Base-by-base conservation (phyloP, 306 rosid genomes). In the Aeschynomene evenia region DNA sequence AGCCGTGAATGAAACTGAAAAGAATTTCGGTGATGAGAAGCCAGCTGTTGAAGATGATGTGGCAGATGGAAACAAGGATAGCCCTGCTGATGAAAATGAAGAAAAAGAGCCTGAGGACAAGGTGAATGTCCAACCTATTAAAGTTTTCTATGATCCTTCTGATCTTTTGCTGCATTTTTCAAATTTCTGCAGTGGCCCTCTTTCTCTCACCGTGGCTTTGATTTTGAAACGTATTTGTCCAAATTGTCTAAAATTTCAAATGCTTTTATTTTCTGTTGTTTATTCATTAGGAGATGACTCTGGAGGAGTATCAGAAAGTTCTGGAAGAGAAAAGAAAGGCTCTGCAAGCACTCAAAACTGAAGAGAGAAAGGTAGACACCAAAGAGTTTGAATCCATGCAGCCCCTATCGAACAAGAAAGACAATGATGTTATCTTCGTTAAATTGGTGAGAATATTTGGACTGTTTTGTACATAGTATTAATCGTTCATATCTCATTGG, bases 281-380 rank as follows among this genome's bases (percentile, higher is more conserved):
- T 10, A 13, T 55, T 14, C 53, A 15, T 58, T 67, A 95, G 99
- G 99, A 95, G 73, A 91, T 95, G 99, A 95, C 99, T 54, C 68
- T 95, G 63, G 97, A 85, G 77, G 97, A 95, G 71, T 95, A 91
- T 21, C 81, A 95, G 84, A 95, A 95, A 85, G 66, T 95, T 16
- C 81, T 74, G 45, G 99, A 95, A 80, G 99, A 87, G 85, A 95
- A 81, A 84, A 89, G 97, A 70, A 95, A 89, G 82, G 85, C 85
- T 51, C 63, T 95, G 68, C 80, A 68, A 63, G 75, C 94, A 3
- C 76, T 79, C 20, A 95, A 83, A 86, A 81, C 84, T 21, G 91
- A 89, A 73, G 86, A 50, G 55, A 89, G 99, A 46, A 95, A 91
- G 83, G 97, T 91, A 4, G 97, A 87, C 54, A 57, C 42, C 59